phyloP scores from a whole-genome alignment of 352 stramenopile genomes.

The Phytopythium montanum region DNA sequence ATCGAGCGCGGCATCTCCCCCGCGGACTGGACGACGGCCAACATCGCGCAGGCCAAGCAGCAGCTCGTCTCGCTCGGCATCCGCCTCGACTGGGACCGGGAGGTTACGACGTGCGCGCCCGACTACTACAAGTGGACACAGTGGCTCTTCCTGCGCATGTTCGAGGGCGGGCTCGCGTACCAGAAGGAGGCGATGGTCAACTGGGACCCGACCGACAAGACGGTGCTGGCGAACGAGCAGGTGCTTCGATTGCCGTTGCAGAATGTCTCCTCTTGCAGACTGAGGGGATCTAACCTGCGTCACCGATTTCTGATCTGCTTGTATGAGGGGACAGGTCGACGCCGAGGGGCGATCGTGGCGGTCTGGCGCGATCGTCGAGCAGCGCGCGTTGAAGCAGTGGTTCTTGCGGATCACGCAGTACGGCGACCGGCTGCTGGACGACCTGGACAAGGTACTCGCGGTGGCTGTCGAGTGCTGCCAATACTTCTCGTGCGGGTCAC shows the following conservation, averaged over 20 bases:
- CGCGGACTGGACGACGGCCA: slow-evolving; percentile 92
- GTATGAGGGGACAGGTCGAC: slow-evolving; percentile 46
- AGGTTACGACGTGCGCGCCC: slow-evolving; percentile 95
- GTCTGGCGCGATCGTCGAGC: slow-evolving; percentile 93
- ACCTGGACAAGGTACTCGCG: slow-evolving; percentile 85
- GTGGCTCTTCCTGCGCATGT: slow-evolving; percentile 99
- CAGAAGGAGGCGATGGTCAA: slow-evolving; percentile 98
- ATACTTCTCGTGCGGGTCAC: not conserved
- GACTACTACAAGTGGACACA: slow-evolving; percentile 99
- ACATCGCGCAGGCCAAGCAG: slow-evolving; percentile 96
- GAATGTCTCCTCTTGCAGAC: not conserved
- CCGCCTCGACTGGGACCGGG: slow-evolving; percentile 96
- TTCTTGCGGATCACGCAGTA: slow-evolving; percentile 99
- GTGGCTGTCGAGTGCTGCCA: not conserved
- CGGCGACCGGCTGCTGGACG: slow-evolving; percentile 94
- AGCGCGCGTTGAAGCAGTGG: slow-evolving; percentile 96
- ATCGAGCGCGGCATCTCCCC: slow-evolving; percentile 97
- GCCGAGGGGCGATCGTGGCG: slow-evolving; percentile 95
- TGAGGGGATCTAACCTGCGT: not conserved
- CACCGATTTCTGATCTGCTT: not conserved
- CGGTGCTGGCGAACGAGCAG: slow-evolving; percentile 99
- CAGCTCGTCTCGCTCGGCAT: slow-evolving; percentile 97
- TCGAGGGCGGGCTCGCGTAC: slow-evolving; percentile 94
- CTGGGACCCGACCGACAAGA: slow-evolving; percentile 98
- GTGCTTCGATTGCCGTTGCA: slow-evolving; percentile 23